These are phyloP conservation scores for Emergomyces orientalis DNA, from an alignment of 2,329 filamentous ascomycete genomes.

Conservation along the genomic window DNA sequence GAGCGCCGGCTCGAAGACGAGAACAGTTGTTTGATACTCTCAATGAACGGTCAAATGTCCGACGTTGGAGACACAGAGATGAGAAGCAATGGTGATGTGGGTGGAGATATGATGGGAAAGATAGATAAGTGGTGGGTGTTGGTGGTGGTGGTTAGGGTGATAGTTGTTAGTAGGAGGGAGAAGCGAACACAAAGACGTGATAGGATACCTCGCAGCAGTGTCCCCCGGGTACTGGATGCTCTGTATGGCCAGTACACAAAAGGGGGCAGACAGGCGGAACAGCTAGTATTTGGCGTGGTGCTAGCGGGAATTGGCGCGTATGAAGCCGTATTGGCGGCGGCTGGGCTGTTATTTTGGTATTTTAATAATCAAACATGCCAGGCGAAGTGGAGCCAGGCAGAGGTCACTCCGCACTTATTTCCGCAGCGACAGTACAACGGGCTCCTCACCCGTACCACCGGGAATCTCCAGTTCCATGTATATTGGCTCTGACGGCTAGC, in stretches of 20 bases:
- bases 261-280: background rate
- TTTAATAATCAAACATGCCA: constrained; percentile 2
- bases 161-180: background rate
- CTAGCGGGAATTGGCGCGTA: background rate
- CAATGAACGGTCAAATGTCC: background rate
- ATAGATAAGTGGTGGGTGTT: constrained; percentile 17
- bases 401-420: background rate
- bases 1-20: constrained; percentile 1
- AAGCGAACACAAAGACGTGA: constrained; percentile 2
- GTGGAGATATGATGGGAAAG: constrained; percentile 13
- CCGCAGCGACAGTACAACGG: background rate
- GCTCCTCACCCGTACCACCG: background rate
- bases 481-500: background rate
- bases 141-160: constrained; percentile 6
- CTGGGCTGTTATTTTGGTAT: constrained; percentile 5
- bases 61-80: constrained; percentile 8
- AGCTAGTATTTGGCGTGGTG: background rate
- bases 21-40: background rate
- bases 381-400: background rate
- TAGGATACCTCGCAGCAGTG: background rate
- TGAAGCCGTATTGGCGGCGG: background rate
- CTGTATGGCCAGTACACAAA: background rate
- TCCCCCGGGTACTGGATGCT: background rate
- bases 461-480: background rate
- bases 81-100: constrained; percentile 10